Base-by-base conservation (phyloP, 2,329 filamentous ascomycete species). In the Monosporascus sp. region DNA sequence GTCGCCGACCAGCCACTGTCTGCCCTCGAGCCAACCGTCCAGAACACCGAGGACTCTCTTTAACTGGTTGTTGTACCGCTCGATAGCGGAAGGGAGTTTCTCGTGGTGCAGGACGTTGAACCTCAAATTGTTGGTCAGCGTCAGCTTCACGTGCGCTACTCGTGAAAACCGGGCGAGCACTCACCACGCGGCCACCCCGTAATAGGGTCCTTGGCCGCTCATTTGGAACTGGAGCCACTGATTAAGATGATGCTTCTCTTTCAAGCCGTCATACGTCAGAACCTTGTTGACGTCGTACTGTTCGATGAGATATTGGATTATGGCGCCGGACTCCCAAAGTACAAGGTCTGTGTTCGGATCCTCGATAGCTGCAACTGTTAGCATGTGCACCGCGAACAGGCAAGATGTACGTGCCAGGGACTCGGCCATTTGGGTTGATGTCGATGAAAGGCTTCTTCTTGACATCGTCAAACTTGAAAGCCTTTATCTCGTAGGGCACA, bases 31-130 rank as follows among this genome's bases (percentile, higher is more conserved):
- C 48, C 70, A 65, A 2, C 52, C 58, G 7, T 81, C 73, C 24
- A 82, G 55, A 2, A 81, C 76, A 2, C 65, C 63, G 3, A 71
- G 67, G 2, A 81, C 70, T 6, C 78, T 70, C 17, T 68, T 65
- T n/a, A 75, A 67, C 62, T 81, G 75, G 8, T 72, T 69, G 14
- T 58, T 57, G 63, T 81, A 82, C 7, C 77, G 67, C 15, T 74
- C 69, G 20, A 75, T 65, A 9, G 74, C 78, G 6, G 66, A 72
- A 1, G 67, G 68, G 6, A 81, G 5, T 54, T 75, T 70, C 61
- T 79, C 76, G 0, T 62, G 50, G 55, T 74, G 70, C 14, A 65
- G 65, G 1, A 58, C 51, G 15, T 25, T 44, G 62, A 77, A 76
- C 69, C 71, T 77, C 71, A 4, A 44, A 27, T 15, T 25, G 43